Base-by-base conservation (phyloP, 1,284 basidiomycete species). In the Rhodotorula sp. region DNA sequence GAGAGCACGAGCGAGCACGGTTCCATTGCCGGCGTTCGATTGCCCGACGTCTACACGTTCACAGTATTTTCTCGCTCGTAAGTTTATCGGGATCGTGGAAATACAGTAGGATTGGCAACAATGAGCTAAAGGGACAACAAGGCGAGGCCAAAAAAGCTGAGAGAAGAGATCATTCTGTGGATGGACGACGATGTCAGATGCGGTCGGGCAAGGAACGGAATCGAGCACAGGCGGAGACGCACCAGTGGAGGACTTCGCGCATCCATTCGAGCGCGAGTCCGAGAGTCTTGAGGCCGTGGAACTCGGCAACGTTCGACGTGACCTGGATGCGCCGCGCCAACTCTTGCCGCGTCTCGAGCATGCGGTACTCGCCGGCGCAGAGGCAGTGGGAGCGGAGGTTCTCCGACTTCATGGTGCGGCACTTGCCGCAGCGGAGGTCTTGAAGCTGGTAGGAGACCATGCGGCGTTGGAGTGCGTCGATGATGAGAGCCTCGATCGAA, bases 321-420 rank as follows among this genome's bases (percentile, higher is more conserved):
- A 78, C 74, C 63, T 67, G 68, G 46, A 77, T 47, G 21, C 77
- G 59, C 49, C 64, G 66, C 20, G 26, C 39, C 26, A 76, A 65
- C 51, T 75, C 74, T 47, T 58, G 73, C 49, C 54, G 71, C 69
- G 70, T 75, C 64, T 74, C 73, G 49, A 88, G 89, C 58, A 90
- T 84, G 74, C 88, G 85, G 81, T 90, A 96, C 7, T 87, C 83
- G 23, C 94, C 96, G 12, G 93, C 95, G 81, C 97, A 99, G 47
- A 86, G 85, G 80, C 96, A 98, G 70, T 91, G 90, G 68, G 88
- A 84, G 20, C 91, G 90, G 47, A 97, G 85, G 79, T 94, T 95
- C 78, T 93, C 90, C 66, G 90, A 87, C 77, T 91, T 91, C 71
- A 96, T 87, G 82, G 93, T 90, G 78, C 90, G 88, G 84, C 97